Evolutionary conservation across 2,329 filamentous ascomycete species (phyloP).

Genomic region (Pyrenophora graminea): DNA sequence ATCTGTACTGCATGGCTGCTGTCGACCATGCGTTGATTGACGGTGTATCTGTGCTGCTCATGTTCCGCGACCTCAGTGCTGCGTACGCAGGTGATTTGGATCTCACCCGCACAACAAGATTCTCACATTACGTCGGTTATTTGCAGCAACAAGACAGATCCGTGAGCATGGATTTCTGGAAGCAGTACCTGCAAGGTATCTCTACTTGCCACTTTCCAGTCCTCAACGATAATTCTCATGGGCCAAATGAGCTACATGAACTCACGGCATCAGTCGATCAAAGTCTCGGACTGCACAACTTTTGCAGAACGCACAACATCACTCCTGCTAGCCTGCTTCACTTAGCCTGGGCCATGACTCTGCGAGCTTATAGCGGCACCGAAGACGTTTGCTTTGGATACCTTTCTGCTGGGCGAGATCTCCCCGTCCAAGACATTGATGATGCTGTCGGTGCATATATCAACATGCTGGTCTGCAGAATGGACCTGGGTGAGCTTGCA

Average conservation of each 20-base stretch:
- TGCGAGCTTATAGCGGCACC: constrained; percentile 32
- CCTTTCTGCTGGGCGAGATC: constrained; percentile 41
- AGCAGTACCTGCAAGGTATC: constrained; percentile 12
- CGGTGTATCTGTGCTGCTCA: constrained; percentile 15
- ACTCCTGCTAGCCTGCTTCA: constrained; percentile 51
- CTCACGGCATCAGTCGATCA: neutral
- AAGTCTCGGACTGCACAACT: neutral
- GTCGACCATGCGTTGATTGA: constrained; percentile 25
- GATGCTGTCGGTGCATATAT: constrained; percentile 47
- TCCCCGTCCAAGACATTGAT: constrained; percentile 39
- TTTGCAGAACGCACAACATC: constrained; percentile 48
- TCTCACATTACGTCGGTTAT: constrained; percentile 20
- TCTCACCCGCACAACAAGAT: constrained; percentile 10
- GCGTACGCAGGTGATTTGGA: constrained; percentile 19
- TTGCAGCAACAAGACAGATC: constrained; percentile 9
- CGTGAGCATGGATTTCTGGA: constrained; percentile 18
- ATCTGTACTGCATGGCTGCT: constrained; percentile 33
- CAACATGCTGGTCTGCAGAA: constrained; percentile 45
- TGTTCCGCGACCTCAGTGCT: constrained; percentile 17
- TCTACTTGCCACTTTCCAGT: constrained; percentile 19
- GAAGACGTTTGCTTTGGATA: constrained; percentile 48
- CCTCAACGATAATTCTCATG: constrained; percentile 3
- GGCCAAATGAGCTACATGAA: constrained; percentile 8
- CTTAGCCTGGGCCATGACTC: constrained; percentile 38
- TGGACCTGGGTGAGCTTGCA: neutral